A percentile compares a stretch with the other conserved stretches of the same genome.
Evolutionary conservation across 1,284 basidiomycete genomes (phyloP).

Genomic region (Termitomyces sp.): DNA sequence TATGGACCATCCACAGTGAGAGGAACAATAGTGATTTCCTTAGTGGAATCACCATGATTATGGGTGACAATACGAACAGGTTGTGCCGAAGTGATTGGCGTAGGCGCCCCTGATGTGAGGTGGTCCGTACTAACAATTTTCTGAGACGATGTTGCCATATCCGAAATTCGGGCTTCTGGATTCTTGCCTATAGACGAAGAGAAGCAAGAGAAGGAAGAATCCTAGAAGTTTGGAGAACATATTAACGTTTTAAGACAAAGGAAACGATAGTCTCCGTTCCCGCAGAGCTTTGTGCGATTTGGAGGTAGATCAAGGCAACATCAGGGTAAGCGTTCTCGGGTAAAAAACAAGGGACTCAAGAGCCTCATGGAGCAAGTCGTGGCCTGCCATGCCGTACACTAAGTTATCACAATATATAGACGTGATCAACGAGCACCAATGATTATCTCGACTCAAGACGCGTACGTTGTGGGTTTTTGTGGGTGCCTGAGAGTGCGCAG

Average conservation of each 20-base stretch:
- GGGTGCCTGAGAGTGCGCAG: too few relatives aligned
- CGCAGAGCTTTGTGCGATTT: background rate
- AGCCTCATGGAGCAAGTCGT: background rate
- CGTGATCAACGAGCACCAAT: background rate
- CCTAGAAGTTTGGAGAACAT: background rate
- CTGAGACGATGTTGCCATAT: background rate
- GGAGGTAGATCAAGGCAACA: background rate
- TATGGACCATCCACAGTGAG: background rate
- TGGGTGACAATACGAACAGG: background rate
- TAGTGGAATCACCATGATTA: background rate
- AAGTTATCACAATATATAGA: background rate
- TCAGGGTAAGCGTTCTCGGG: background rate
- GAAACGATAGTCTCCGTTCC: background rate
- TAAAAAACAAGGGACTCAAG: background rate
- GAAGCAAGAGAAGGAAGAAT: background rate
- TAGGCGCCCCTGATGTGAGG: background rate
- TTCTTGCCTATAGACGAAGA: background rate
- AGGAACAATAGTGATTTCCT: background rate
- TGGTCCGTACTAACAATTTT: background rate
- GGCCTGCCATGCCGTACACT: background rate
- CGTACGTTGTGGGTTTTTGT: background rate
- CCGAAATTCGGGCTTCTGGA: background rate
- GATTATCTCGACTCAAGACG: background rate
- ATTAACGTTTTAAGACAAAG: background rate
- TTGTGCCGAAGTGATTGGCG: background rate